Conservation (phyloP, 208 protist species). For the Acanthamoeba lenticulata region DNA sequence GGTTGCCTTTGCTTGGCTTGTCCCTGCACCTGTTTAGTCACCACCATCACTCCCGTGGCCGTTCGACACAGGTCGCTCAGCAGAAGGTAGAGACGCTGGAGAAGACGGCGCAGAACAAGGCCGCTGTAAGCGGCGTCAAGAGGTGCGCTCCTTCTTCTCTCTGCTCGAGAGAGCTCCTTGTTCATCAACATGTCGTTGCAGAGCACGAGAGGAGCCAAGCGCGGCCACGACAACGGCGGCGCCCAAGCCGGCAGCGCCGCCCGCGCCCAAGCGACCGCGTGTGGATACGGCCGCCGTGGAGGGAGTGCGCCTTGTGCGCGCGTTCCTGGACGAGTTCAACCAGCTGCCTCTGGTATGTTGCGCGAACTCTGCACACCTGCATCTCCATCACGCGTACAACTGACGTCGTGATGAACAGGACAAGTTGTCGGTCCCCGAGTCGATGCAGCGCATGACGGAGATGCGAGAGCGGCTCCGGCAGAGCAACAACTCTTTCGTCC, state of each 20-base stretch:
- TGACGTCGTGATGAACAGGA: background rate
- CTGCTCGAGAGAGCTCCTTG: background rate
- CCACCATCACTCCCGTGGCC: no score
- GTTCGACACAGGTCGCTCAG: background rate
- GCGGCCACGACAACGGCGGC: no score
- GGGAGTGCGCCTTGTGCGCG: background rate
- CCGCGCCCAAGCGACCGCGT: background rate
- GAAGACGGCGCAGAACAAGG: slow-evolving; percentile 11
- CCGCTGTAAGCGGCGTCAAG: background rate
- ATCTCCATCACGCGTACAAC: background rate
- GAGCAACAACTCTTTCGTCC: slow-evolving; percentile 15
- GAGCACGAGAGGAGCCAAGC: background rate
- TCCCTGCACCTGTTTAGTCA: no score
- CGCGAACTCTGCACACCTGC: background rate
- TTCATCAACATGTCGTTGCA: background rate
- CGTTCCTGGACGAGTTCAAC: slow-evolving; percentile 28
- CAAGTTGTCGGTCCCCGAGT: background rate
- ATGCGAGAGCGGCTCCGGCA: background rate
- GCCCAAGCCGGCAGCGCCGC: background rate
- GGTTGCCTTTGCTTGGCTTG: no score
- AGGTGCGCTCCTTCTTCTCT: background rate
- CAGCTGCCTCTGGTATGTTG: slow-evolving; percentile 15
- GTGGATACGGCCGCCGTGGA: background rate
- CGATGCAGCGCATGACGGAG: slow-evolving; percentile 3
- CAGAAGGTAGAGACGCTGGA: slow-evolving; percentile 14